These are phyloP conservation scores for Termitomyces sp. DNA, from an alignment of 768 basidiomycete genomes.

Conservation along the genomic window DNA sequence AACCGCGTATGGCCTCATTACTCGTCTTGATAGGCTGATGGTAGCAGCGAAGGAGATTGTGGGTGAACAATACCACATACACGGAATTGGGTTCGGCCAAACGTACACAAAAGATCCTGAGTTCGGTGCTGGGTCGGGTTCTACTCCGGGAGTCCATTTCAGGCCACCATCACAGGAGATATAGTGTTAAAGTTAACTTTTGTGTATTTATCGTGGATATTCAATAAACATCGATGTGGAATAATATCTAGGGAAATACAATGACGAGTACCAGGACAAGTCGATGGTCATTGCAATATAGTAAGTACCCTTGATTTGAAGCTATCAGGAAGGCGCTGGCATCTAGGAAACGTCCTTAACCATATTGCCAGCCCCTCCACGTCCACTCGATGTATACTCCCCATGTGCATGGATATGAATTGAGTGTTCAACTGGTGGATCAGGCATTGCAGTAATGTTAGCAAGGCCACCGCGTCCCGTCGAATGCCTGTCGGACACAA, in stretches of 20 bases:
- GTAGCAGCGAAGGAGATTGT: slow-evolving; percentile 81
- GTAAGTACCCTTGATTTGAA: too few species aligned
- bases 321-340: not conserved
- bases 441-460: slow-evolving; percentile 40
- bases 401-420: slow-evolving; percentile 12
- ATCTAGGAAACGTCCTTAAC: not conserved
- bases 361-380: slow-evolving; percentile 64
- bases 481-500: slow-evolving; percentile 44
- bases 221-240: not conserved
- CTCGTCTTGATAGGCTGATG: slow-evolving; percentile 72
- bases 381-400: slow-evolving; percentile 40
- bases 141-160: slow-evolving; percentile 4
- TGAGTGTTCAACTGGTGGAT: slow-evolving; percentile 32
- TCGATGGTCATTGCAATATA: not conserved
- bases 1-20: slow-evolving; percentile 63
- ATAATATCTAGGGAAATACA: not conserved
- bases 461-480: slow-evolving; percentile 67
- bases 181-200: not conserved
- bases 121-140: slow-evolving; percentile 1
- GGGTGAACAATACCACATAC: slow-evolving; percentile 84
- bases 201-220: not conserved
- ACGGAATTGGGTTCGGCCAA: slow-evolving; percentile 42
- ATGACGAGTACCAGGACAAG: not conserved
- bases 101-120: not conserved
- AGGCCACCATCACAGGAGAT: slow-evolving; percentile 1